Conservation (phyloP, 2,329 filamentous ascomycete genomes). For the Juglanconis sp. region DNA sequence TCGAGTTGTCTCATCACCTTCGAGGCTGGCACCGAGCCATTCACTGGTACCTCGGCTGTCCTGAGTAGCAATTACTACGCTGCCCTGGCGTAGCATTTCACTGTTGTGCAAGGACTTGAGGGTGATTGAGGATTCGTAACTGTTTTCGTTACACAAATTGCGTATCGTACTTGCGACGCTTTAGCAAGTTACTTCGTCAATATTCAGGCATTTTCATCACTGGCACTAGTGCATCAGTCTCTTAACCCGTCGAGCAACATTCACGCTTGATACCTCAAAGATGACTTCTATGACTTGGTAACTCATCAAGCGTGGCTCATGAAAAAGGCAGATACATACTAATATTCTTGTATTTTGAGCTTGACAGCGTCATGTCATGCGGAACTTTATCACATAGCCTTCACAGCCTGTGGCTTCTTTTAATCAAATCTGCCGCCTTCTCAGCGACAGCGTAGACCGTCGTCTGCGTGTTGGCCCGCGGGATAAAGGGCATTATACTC, state of each 20-base stretch:
- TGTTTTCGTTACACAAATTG: neutral
- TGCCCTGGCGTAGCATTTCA: neutral
- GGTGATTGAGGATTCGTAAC: neutral
- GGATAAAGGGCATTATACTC: conserved; percentile 5
- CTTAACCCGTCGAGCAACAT: no score
- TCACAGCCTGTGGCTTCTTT: neutral
- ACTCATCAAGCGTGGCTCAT: no score
- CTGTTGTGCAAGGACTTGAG: neutral
- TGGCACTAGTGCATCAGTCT: no score
- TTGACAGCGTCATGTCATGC: no score
- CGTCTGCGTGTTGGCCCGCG: neutral
- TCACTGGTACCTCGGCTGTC: conserved; percentile 40
- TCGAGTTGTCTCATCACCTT: conserved; percentile 50
- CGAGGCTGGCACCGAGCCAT: conserved; percentile 55
- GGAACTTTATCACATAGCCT: no score
- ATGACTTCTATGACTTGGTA: no score
- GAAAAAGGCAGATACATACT: no score
- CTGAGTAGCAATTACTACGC: conserved; percentile 19
- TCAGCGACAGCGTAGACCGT: conserved; percentile 3
- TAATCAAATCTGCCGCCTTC: conserved; percentile 1
- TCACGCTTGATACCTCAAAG: no score
- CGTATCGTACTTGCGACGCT: no score
- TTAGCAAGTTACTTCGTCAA: no score
- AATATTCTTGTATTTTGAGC: no score
- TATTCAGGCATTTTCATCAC: no score